Base-by-base conservation (phyloP, 768 basidiomycete species). In the Chalciporus pseudorubinellus region DNA sequence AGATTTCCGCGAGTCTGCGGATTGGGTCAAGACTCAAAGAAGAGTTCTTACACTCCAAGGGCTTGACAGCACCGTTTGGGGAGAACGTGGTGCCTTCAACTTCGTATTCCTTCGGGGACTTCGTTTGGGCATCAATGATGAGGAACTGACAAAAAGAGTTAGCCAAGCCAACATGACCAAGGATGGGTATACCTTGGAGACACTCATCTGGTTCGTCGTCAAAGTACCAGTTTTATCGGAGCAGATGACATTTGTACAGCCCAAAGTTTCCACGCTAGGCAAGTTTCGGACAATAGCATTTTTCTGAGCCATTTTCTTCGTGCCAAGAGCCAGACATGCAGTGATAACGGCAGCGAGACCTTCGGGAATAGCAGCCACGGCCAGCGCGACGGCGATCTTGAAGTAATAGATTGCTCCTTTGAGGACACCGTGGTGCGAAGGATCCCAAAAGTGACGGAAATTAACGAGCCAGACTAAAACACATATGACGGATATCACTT, bases 291-390 rank as follows among this genome's bases (percentile, higher is more conserved):
- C 95, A 62, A 99, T 99, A 2, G 95, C 95, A 56, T 98, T 97
- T 73, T 95, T 90, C 76, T 97, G 90, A 1, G 95, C 95, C 95
- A 99, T 99, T 72, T 97, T 98, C 76, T 97, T 94, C 16, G 95
- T 98, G 18, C 95, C 97, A 13, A 99, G 78, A 10, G 97, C 95
- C 34, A 99, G 72, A 70, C 95, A 98, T 10, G 94, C 94, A 8
- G 95, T 99, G 64, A 98, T 97, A 52, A 99, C 95, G 45, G 94
- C 95, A 31, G 95, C 94, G n/a, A 99, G 74, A 52, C 95, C 95
- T 71, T 99, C 95, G 0, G 97, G 95, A 65, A 98, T 99, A 36
- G 95, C 95, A 51, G 95, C 95, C 36, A 99, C 95, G n/a, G 97
- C 95, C 40, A 99, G 77, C 5, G 97, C 94, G 39, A 99, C 97